Percentiles rank a stretch among this genome's conserved stretches.
phyloP scores from a whole-genome alignment of 768 basidiomycete genomes.

The Kwoniella sp. region DNA sequence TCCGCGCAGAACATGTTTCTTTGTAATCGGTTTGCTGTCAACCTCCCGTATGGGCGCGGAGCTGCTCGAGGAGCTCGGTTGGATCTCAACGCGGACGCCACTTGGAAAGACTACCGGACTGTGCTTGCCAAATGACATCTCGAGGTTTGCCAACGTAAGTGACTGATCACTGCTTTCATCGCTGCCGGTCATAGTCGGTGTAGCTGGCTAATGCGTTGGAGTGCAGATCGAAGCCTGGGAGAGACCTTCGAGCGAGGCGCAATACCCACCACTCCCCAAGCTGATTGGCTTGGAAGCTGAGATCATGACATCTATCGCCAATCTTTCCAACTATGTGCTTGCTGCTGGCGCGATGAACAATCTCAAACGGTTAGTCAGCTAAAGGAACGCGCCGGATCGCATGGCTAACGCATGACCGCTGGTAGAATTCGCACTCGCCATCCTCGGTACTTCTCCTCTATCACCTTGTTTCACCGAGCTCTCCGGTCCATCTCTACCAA shows the following conservation, averaged over 20 bases:
- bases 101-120: slow-evolving; percentile 82
- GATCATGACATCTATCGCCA: slow-evolving; percentile 82
- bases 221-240: slow-evolving; percentile 38
- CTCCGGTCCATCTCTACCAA: slow-evolving; percentile 82
- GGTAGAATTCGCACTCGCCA: slow-evolving; percentile 52
- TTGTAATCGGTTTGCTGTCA: slow-evolving; percentile 86
- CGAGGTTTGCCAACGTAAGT: slow-evolving; percentile 72
- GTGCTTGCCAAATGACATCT: slow-evolving; percentile 80
- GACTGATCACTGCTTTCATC: neutral
- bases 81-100: slow-evolving; percentile 86
- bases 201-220: slow-evolving; percentile 4
- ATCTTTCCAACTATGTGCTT: slow-evolving; percentile 90
- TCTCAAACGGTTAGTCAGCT: slow-evolving; percentile 68
- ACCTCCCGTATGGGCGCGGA: slow-evolving; percentile 88
- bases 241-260: slow-evolving; percentile 4
- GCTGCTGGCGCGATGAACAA: slow-evolving; percentile 90
- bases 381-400: neutral
- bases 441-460: slow-evolving; percentile 71
- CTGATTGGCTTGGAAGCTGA: slow-evolving; percentile 67
- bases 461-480: slow-evolving; percentile 74
- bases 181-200: neutral
- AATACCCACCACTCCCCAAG: slow-evolving; percentile 15
- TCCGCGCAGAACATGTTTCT: slow-evolving; percentile 78
- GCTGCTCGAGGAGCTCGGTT: slow-evolving; percentile 83
- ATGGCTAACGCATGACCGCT: too few species aligned